Conservation (phyloP, 805 yeast genomes). For the Yamadazyma takamatsuzukensis region DNA sequence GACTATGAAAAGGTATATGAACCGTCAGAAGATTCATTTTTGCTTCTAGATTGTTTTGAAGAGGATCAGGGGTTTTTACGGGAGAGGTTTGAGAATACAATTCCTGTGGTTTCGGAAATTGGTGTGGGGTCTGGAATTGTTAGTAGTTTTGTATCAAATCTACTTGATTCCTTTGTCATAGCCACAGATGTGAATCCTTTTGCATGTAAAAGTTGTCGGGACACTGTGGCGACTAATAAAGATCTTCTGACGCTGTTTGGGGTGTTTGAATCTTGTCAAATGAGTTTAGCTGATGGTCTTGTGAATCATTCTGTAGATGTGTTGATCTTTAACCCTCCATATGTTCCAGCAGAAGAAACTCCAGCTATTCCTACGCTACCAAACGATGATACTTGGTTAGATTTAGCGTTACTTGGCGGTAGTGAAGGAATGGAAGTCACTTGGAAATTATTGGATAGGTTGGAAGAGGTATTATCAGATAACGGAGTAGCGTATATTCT, state of each 20-base stretch:
- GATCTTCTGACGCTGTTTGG: neutral
- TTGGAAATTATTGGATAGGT: conserved; percentile 49
- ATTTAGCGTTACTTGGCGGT: conserved; percentile 89
- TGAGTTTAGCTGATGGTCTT: conserved; percentile 54
- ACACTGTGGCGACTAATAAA: conserved; percentile 20
- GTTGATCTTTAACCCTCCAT: conserved; percentile 90
- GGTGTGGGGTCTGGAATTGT: conserved; percentile 94
- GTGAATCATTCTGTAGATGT: conserved; percentile 54
- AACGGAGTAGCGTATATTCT: conserved; percentile 80
- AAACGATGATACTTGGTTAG: conserved; percentile 69
- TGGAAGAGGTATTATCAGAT: conserved; percentile 50
- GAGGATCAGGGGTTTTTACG: conserved; percentile 40
- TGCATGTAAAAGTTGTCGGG: conserved; percentile 52
- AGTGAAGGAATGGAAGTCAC: conserved; percentile 88
- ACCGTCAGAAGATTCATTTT: conserved; percentile 90
- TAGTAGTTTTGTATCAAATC: conserved; percentile 67
- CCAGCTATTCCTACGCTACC: conserved; percentile 52
- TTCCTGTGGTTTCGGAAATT: conserved; percentile 69
- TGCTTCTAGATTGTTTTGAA: conserved; percentile 79
- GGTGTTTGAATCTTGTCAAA: conserved; percentile 38
- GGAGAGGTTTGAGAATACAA: conserved; percentile 12
- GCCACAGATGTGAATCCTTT: conserved; percentile 81
- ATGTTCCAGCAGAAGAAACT: conserved; percentile 81
- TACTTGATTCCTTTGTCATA: conserved; percentile 48
- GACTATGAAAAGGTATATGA: conserved; percentile 81